Evolutionary conservation across 495 filamentous ascomycete genomes (phyloP).

Genomic region (Aspergillus baeticus): DNA sequence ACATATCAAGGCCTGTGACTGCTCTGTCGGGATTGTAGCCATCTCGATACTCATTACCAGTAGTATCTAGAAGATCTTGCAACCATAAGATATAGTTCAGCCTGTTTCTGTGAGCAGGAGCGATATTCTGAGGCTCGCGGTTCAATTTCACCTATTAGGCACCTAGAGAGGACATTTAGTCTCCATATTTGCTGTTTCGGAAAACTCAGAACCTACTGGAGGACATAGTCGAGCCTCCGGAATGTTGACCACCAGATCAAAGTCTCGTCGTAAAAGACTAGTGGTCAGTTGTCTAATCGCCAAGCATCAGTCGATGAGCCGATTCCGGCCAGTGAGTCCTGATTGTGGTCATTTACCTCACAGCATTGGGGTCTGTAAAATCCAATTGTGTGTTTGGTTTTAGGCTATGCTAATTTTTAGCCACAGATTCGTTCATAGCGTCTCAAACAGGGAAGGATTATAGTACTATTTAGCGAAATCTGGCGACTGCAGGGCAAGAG

Average conservation of each 20-base stretch:
- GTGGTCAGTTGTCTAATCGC: constrained; percentile 70
- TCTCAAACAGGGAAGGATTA: neutral
- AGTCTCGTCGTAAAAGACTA: constrained; percentile 72
- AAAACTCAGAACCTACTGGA: constrained; percentile 54
- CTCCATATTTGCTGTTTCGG: neutral
- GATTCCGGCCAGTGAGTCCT: neutral
- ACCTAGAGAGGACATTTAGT: constrained; percentile 43
- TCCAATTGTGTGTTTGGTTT: constrained; percentile 68
- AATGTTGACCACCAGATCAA: constrained; percentile 66
- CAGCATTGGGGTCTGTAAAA: constrained; percentile 75
- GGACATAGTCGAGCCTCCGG: constrained; percentile 83
- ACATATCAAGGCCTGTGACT: constrained; percentile 79
- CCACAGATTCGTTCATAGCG: neutral
- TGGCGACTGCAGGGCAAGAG: constrained; percentile 54
- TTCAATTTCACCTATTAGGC: constrained; percentile 57
- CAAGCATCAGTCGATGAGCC: neutral
- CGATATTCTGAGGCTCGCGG: neutral
- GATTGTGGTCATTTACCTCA: constrained; percentile 50
- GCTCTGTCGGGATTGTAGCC: constrained; percentile 55
- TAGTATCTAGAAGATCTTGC: constrained; percentile 79
- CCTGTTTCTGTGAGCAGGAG: constrained; percentile 28
- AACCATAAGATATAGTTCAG: constrained; percentile 93
- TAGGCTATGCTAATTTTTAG: constrained; percentile 40
- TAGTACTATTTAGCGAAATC: constrained; percentile 58
- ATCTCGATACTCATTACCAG: constrained; percentile 49